Evolutionary conservation across 2,329 filamentous ascomycete species (phyloP).

Genomic region (Scolecobasidium constrictum): DNA sequence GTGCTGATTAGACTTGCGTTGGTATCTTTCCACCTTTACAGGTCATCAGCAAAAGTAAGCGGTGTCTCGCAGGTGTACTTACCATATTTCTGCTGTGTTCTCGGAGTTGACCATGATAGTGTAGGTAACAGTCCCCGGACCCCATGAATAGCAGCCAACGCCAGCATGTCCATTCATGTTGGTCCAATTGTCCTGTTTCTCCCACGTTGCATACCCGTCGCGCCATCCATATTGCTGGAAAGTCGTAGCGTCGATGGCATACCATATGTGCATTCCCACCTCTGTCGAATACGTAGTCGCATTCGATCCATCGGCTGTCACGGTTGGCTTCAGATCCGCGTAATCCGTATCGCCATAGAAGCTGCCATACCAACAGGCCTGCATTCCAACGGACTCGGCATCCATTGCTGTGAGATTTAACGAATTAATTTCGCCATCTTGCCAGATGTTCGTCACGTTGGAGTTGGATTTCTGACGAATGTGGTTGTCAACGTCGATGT

Average conservation of each 20-base stretch:
- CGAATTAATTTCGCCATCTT: conserved; percentile 23
- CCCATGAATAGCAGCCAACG: conserved; percentile 33
- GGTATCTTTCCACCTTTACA: conserved; percentile 8
- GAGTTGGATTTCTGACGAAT: conserved; percentile 28
- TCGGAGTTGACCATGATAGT: conserved; percentile 8
- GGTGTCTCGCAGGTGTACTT: too few relatives aligned
- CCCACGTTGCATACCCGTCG: conserved; percentile 19
- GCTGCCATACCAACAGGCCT: conserved; percentile 27
- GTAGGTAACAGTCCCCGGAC: conserved; percentile 6
- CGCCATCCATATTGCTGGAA: conserved; percentile 33
- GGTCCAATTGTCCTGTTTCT: conserved; percentile 8
- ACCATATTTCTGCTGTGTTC: conserved; percentile 5
- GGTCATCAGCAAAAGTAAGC: too few relatives aligned
- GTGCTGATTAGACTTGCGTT: neutral
- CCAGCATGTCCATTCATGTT: conserved; percentile 31
- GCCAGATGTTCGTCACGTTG: conserved; percentile 29
- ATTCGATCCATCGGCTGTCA: neutral
- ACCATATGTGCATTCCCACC: conserved; percentile 35
- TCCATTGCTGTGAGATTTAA: conserved; percentile 20
- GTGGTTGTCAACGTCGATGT: conserved; percentile 28
- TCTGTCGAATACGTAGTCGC: neutral
- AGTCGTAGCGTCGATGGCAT: conserved; percentile 25
- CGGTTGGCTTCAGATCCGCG: conserved; percentile 18
- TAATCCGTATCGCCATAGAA: conserved; percentile 28
- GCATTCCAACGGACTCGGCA: conserved; percentile 23